Base-by-base conservation (phyloP, 441 rosid genomes). In the Hura crepitans region DNA sequence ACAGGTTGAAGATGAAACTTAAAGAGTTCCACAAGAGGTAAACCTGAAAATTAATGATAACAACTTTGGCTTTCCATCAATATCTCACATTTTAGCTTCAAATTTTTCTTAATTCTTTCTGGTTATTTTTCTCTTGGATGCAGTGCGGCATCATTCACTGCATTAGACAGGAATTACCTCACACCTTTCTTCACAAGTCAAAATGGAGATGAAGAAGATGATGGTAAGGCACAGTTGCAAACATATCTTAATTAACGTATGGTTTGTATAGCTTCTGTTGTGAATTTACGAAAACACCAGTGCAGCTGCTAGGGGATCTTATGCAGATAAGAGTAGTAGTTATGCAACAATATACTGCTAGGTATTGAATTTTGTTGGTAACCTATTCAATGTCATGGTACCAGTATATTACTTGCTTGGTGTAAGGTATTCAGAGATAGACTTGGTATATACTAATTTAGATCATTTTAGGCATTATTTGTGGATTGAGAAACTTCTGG, bases 171-270 rank as follows among this genome's bases (percentile, higher is more conserved):
- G 84, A 92, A 95, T 71, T 95, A 86, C 81, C 92, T 95, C 70
- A 92, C 99, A 63, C 99, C 99, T 12, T 92, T 95, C 82, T 92
- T 95, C 82, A 95, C 99, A 11, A 92, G 96, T 80, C 87, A 90
- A 57, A 92, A 85, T 70, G 97, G 91, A 76, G 97, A 94, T 72
- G 87, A 83, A 46, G 93, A 81, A 12, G 86, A 76, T 28, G 71
- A 56, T 76, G 90, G 81, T 78, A 71, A 74, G 73, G 31, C 35
- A 42, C 3, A 37, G 22, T 28, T 0, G 18, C 64, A 61, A 8
- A 45, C n/a, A 23, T 50, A 12, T 57, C 20, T 66, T 23, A 43
- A 68, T 56, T 42, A 55, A 27, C 20, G 20, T 20, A 30, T 69
- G n/a, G 39, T 42, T 58, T 46, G 2, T 30, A 28, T 8, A 14